A percentile compares a stretch with the other conserved stretches of the same genome.
phyloP scores from a whole-genome alignment of 208 protist species.

The Wallacemonas rigidus region DNA sequence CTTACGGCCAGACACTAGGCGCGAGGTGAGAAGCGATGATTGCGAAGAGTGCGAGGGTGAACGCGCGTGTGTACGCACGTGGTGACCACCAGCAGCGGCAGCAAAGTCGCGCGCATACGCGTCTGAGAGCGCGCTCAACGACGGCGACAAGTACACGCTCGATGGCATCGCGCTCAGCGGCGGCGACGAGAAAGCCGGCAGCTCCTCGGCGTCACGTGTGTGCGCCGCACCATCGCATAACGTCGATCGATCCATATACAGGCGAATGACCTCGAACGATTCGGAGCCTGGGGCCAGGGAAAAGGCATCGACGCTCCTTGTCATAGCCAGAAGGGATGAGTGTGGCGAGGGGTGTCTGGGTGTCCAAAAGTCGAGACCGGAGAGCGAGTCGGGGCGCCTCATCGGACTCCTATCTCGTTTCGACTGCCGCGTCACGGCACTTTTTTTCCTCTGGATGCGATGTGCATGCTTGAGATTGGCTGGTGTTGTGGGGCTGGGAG shows the following conservation, averaged over 20 bases:
- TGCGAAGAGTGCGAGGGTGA: no score
- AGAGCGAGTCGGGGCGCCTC: not conserved
- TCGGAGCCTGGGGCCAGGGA: not conserved
- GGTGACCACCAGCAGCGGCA: no score
- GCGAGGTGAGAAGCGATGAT: no score
- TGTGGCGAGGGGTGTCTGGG: not conserved
- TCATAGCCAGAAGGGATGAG: not conserved
- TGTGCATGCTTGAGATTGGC: no score
- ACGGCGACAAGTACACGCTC: not conserved
- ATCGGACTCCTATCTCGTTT: not conserved
- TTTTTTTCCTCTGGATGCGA: no score
- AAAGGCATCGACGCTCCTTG: conserved; percentile 2
- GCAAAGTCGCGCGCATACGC: not conserved
- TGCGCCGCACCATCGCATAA: not conserved
- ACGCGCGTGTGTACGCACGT: no score
- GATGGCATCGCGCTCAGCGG: conserved; percentile 1
- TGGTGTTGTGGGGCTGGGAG: no score
- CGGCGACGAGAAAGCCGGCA: not conserved
- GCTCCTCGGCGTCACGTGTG: not conserved
- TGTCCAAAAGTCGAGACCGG: not conserved
- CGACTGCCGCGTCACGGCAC: no score
- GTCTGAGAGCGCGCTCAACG: not conserved
- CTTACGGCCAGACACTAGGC: no score
- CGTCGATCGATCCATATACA: not conserved
- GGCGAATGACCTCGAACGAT: not conserved